These are phyloP conservation scores for Ailanthus altissimus DNA, from an alignment of 345 rosid species.

Conservation along the genomic window DNA sequence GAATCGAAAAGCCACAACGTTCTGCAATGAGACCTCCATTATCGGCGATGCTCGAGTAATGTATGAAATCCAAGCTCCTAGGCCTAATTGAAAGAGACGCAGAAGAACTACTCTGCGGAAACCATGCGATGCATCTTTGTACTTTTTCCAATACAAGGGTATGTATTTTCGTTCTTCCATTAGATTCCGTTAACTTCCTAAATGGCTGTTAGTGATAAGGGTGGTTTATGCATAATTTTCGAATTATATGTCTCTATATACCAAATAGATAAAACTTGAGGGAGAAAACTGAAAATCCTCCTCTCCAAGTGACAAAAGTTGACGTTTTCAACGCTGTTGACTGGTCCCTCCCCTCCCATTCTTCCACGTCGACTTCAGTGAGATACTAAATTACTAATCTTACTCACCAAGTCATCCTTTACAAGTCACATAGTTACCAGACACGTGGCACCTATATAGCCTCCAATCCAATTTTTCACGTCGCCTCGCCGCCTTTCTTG, in stretches of 20 bases:
- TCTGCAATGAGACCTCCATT: conserved; percentile 57
- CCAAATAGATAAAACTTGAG: no score
- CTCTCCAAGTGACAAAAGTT: not conserved
- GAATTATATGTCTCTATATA: no score
- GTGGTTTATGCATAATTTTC: no score
- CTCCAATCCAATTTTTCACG: conserved; percentile 23
- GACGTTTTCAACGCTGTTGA: not conserved
- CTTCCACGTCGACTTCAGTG: conserved; percentile 17
- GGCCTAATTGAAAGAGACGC: conserved; percentile 46
- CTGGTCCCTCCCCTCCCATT: not conserved
- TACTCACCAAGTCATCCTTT: not conserved
- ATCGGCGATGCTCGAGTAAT: conserved; percentile 46
- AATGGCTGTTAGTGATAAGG: no score
- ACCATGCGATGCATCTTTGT: no score
- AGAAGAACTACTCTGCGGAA: no score
- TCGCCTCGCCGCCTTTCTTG: conserved; percentile 34
- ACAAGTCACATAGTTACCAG: not conserved
- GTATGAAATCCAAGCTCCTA: conserved; percentile 71
- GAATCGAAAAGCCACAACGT: conserved; percentile 73
- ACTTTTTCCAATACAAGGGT: no score
- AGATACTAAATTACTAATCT: not conserved
- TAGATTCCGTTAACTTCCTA: no score
- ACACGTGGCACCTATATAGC: conserved; percentile 40
- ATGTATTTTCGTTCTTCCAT: no score
- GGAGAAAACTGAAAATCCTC: no score